Percentiles rank a stretch among this genome's conserved stretches.
These are phyloP conservation scores for Kalmanozyma brasiliensis DNA, from an alignment of 1,284 basidiomycete genomes.

Conservation along the genomic window DNA sequence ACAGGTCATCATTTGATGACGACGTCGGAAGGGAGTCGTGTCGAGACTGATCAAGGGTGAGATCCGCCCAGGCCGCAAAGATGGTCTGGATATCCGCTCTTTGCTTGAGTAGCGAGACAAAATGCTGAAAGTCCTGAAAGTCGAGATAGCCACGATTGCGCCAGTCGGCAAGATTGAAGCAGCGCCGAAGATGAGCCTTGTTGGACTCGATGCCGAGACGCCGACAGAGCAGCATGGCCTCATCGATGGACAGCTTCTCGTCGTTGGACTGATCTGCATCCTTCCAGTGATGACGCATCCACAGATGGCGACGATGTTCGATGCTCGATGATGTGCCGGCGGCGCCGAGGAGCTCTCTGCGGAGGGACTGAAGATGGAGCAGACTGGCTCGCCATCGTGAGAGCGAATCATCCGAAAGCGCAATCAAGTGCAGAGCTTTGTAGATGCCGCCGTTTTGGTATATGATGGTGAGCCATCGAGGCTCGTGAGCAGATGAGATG, in stretches of 20 bases:
- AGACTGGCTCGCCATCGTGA: conserved; percentile 71
- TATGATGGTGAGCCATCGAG: conserved; percentile 80
- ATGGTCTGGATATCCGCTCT: conserved; percentile 80
- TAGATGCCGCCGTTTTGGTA: conserved; percentile 81
- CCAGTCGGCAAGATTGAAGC: conserved; percentile 82
- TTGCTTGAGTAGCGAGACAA: conserved; percentile 84
- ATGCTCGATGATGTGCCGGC: conserved; percentile 54
- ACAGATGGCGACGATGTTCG: conserved; percentile 77
- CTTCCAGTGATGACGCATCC: conserved; percentile 86
- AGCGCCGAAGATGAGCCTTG: conserved; percentile 73
- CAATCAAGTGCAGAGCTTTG: conserved; percentile 91
- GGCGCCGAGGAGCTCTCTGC: conserved; percentile 53
- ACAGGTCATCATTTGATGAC: conserved; percentile 1
- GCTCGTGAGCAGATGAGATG: conserved; percentile 68
- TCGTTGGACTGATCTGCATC: conserved; percentile 75
- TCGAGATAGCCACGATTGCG: conserved; percentile 78
- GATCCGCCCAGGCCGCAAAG: conserved; percentile 55
- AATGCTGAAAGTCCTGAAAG: conserved; percentile 83
- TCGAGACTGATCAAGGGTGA: conserved; percentile 9
- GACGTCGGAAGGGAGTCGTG: background rate
- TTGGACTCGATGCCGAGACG: conserved; percentile 79
- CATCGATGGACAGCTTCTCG: conserved; percentile 77
- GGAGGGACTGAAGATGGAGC: conserved; percentile 67
- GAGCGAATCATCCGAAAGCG: conserved; percentile 77
- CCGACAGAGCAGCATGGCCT: conserved; percentile 80